Conservation (phyloP, 108 stramenopile genomes). For the Discostella pseudostelligera region DNA sequence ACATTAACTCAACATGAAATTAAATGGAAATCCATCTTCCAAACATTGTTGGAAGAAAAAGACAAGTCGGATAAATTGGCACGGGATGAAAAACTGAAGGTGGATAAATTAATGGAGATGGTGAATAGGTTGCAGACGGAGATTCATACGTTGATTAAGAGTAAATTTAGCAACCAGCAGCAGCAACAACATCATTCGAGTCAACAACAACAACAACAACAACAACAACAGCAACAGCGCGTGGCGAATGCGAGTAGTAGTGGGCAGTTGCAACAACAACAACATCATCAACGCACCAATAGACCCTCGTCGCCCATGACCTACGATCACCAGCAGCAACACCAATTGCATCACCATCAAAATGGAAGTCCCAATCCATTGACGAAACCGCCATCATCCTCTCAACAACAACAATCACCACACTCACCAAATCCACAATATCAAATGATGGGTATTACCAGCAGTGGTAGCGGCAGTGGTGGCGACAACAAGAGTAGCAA, state of each 20-base stretch:
- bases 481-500: not conserved
- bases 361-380: not conserved
- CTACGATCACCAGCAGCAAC: not conserved
- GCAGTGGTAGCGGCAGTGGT: not conserved
- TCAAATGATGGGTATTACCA: not conserved
- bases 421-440: not conserved
- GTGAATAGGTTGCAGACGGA: slow-evolving; percentile 56
- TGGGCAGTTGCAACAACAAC: not conserved
- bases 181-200: not conserved
- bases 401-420: not conserved
- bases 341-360: not conserved
- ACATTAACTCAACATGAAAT: slow-evolving; percentile 35
- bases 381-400: not conserved
- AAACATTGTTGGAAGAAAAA: slow-evolving; percentile 26
- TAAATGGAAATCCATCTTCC: slow-evolving; percentile 32
- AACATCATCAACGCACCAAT: slow-evolving; percentile 11
- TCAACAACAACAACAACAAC: slow-evolving; percentile 8
- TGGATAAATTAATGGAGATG: slow-evolving; percentile 50
- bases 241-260: no score
- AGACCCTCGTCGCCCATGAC: not conserved
- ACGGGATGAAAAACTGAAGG: slow-evolving; percentile 46
- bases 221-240: slow-evolving; percentile 1
- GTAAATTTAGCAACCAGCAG: slow-evolving; percentile 32
- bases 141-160: slow-evolving; percentile 55
- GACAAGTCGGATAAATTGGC: slow-evolving; percentile 18